Evolutionary conservation across 768 basidiomycete species (phyloP), one percentile per base, ranked within the genome.

Genomic region (Boletus insuetus): DNA sequence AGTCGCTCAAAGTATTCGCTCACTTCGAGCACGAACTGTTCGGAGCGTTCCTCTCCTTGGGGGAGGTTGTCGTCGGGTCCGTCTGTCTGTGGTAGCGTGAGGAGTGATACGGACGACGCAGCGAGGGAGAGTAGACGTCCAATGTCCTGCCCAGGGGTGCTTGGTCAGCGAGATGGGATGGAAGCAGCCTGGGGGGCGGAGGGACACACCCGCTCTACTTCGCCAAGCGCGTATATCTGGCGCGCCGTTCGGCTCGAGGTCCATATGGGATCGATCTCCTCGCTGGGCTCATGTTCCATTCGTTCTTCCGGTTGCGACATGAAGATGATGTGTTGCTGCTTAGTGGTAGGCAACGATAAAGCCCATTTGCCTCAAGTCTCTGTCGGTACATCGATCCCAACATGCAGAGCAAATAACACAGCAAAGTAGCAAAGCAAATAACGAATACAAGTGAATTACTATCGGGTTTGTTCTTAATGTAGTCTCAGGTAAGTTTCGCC

Each of bases 11-110:
- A 93, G 70, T 91, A 92, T 66, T 91, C 87, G 75, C 86, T 86
- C 49, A 88, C 88, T 74, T 91, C 88, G 40, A 87, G 77, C 39
- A 91, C 90, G 60, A 93, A 91, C 64, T 90, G 87, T 65, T 92
- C 89, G 14, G 88, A 90, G 35, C 90, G 79, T 70, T 93, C 90
- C 56, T 86, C 90, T 39, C 89, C 90, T 63, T 87, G 85, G 3
- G 89, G 89, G 9, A 91, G 77, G 52, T 73, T 77, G 49, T 87
- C 86, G 8, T 82, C 82, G 4, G 84, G 79, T 1, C 69, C 78
- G 65, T 92, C 90, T 4, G 89, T 90, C 70, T 91, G 90, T 1
- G 90, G 90, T n/a, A 93, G 75, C 2, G 90, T 86, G 46, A 93
- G 77, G 48, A 91, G 78, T 8, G 88, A 86, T 54, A 91, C 84